Evolutionary conservation across 164 flowering plant species (phyloP).

Genomic region (Annona cherimola): DNA sequence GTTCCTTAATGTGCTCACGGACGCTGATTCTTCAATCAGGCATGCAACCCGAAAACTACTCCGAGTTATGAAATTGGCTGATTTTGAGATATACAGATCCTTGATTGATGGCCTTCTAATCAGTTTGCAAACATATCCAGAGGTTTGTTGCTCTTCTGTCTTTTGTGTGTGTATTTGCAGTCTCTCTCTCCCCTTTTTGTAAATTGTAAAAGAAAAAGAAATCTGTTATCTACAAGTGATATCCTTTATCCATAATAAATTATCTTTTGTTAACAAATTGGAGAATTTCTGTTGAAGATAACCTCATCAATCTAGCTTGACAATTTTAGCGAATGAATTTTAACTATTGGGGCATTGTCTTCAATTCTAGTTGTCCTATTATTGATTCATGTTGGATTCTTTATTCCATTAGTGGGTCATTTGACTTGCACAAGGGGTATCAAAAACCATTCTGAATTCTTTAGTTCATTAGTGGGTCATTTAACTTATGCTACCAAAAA

Average conservation of each 20-base stretch:
- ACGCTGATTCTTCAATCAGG: constrained; percentile 39
- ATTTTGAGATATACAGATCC: constrained; percentile 37
- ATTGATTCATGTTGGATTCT: too few relatives aligned
- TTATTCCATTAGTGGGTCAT: too few relatives aligned
- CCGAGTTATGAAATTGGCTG: constrained; percentile 33
- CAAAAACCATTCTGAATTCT: too few relatives aligned
- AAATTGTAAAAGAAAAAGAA: neutral
- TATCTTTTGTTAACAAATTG: neutral
- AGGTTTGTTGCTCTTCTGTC: constrained; percentile 41
- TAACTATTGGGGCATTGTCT: neutral
- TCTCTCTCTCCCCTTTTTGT: constrained; percentile 1
- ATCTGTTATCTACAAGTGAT: neutral
- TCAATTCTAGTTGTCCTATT: neutral
- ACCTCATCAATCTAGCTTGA: neutral
- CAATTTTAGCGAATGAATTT: neutral
- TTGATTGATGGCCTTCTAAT: constrained; percentile 43
- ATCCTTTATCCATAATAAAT: neutral
- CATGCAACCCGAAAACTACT: constrained; percentile 47
- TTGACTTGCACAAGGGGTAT: too few relatives aligned
- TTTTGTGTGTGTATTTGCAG: neutral
- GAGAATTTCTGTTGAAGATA: neutral
- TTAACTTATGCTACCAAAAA: too few relatives aligned
- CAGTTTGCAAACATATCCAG: constrained; percentile 50
- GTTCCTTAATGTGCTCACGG: constrained; percentile 58
- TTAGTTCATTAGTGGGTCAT: too few relatives aligned